phyloP scores from a whole-genome alignment of 805 yeast genomes.

The Cephaloascus albidus region DNA sequence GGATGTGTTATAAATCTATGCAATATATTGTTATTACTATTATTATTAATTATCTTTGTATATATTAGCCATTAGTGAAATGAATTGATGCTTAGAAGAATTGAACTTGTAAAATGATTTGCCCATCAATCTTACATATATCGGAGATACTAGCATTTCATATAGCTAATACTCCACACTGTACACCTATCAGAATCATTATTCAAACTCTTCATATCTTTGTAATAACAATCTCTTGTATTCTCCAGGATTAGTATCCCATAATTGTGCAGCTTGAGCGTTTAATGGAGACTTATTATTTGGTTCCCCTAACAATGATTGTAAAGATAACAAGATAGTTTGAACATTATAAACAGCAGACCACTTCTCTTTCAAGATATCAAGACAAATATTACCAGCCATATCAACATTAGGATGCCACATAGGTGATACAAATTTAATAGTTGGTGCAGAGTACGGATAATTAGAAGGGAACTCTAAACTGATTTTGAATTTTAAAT shows the following conservation, averaged over 20 bases:
- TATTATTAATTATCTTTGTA: too few species aligned
- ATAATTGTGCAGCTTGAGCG: slow-evolving; percentile 46
- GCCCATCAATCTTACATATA: too few species aligned
- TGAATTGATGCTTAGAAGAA: too few species aligned
- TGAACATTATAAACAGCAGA: slow-evolving; percentile 51
- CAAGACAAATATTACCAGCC: slow-evolving; percentile 57
- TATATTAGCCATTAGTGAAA: too few species aligned
- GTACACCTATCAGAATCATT: slow-evolving; percentile 7
- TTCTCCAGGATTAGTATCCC: slow-evolving; percentile 35
- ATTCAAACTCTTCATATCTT: slow-evolving; percentile 25
- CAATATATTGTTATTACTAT: too few species aligned
- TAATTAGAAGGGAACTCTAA: slow-evolving; percentile 44
- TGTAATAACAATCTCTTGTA: slow-evolving; percentile 24
- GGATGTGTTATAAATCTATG: too few species aligned
- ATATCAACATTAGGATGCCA: slow-evolving; percentile 61
- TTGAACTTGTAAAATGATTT: too few species aligned
- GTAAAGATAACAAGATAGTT: slow-evolving; percentile 48
- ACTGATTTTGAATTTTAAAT: slow-evolving; percentile 39
- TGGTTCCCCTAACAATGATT: slow-evolving; percentile 55
- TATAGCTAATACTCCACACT: too few species aligned
- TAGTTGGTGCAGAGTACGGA: slow-evolving; percentile 49
- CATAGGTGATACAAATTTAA: slow-evolving; percentile 49
- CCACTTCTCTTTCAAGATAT: slow-evolving; percentile 59
- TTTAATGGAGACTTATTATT: slow-evolving; percentile 47
- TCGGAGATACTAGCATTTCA: too few species aligned